Base-by-base conservation (phyloP, 2,329 filamentous ascomycete genomes). In the Paramyrothecium roridum region DNA sequence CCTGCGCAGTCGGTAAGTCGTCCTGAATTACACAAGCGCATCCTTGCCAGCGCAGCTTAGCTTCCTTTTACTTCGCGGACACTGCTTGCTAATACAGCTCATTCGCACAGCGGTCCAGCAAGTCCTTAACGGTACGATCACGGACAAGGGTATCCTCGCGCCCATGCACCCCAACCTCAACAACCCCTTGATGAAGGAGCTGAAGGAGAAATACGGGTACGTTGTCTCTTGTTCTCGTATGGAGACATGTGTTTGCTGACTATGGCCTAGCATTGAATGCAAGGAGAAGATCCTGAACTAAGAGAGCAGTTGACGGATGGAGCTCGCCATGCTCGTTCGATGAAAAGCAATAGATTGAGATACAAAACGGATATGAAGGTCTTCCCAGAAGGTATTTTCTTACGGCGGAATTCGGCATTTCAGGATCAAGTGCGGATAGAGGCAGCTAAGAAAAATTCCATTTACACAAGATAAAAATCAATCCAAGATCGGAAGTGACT, bases 81-180 rank as follows among this genome's bases (percentile, higher is more conserved):
- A 43, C 2, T 37, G 7, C 12, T 50, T 22, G 26, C 49, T 51
- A 40, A 51, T 3, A 12, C 3, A n/a, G 20, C 7, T n/a, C 20
- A 40, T 26, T 95, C 55, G 89, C 90, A 30, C 26, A 30, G 91
- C 90, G 37, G 88, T 91, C 57, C 81, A 89, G 79, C 84, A 88
- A 76, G 87, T 93, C 43, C 80, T 92, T 47, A 80, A 90, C 71
- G 88, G 88, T 21, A 88, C 84, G 3, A 84, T 91, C 58, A 80
- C 75, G 49, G 80, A 89, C 70, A 87, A 83, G 76, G 88, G 88
- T 70, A 77, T 93, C 51, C 74, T 93, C 57, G 90, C 90, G 26
- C 90, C 90, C 12, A 89, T 93, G 82, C 85, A 76, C 62, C 79
- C 80, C 57, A 83, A 87, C 66, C 83, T 92, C 67, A 87, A 85